Conservation (phyloP, 1,139 yeast species). For the Suzukiozyma palmioleophila region DNA sequence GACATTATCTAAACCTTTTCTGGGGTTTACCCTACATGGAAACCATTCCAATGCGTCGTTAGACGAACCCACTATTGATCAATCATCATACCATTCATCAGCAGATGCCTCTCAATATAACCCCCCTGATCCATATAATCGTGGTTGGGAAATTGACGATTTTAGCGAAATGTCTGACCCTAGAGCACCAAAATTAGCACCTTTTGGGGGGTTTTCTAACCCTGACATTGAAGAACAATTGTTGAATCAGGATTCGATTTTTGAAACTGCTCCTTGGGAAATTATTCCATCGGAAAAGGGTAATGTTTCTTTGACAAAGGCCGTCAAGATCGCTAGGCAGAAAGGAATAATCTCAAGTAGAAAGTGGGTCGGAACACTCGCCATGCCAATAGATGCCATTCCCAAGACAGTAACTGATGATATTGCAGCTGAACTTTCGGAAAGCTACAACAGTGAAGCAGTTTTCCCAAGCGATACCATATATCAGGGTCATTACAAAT, state of each 20-base stretch:
- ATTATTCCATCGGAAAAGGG: conserved; percentile 71
- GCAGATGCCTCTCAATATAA: not conserved
- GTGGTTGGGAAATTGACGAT: conserved; percentile 16
- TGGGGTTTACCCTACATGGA: conserved; percentile 22
- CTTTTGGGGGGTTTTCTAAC: conserved; percentile 73
- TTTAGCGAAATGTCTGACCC: conserved; percentile 30
- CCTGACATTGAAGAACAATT: conserved; percentile 46
- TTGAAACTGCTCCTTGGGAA: conserved; percentile 73
- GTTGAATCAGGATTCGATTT: conserved; percentile 47
- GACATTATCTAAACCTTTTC: conserved; percentile 14
- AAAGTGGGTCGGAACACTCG: conserved; percentile 84
- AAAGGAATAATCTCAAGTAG: conserved; percentile 43
- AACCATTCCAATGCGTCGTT: conserved; percentile 30
- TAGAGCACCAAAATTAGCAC: conserved; percentile 43
- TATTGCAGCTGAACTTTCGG: conserved; percentile 42
- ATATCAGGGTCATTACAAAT: conserved; percentile 84
- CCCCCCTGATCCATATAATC: conserved; percentile 1
- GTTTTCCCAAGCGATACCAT: conserved; percentile 74
- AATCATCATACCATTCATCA: conserved; percentile 6
- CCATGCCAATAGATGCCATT: conserved; percentile 85
- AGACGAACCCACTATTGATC: conserved; percentile 16
- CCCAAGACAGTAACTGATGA: conserved; percentile 50
- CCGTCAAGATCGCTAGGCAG: conserved; percentile 62
- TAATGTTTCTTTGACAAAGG: conserved; percentile 84
- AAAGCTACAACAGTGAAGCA: conserved; percentile 54